These are phyloP conservation scores for Termitomyces eurrhizus DNA, from an alignment of 768 basidiomycete species.

Conservation along the genomic window DNA sequence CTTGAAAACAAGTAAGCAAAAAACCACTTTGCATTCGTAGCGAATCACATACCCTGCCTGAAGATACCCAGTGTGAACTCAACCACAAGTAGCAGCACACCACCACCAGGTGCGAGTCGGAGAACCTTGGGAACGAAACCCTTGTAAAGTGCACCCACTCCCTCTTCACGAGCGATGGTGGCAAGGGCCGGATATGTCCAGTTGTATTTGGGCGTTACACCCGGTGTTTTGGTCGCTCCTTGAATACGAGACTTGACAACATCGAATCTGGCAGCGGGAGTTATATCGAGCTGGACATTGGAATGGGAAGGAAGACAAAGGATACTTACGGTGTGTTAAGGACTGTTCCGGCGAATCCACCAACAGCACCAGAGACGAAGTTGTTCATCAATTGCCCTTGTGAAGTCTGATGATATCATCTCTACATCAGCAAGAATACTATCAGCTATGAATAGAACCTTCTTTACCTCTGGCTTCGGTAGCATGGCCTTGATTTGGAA, in stretches of 20 bases:
- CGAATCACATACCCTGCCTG: slow-evolving; percentile 51
- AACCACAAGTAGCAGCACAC: slow-evolving; percentile 90
- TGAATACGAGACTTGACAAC: slow-evolving; percentile 63
- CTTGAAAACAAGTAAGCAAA: slow-evolving; percentile 19
- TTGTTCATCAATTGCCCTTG: slow-evolving; percentile 82
- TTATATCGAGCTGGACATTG: background rate
- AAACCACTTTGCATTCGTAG: background rate
- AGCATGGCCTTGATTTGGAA: slow-evolving; percentile 77
- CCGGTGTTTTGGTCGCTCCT: slow-evolving; percentile 58
- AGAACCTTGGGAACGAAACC: slow-evolving; percentile 96
- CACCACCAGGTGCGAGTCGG: slow-evolving; percentile 92
- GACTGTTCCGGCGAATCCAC: slow-evolving; percentile 86
- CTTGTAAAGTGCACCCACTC: slow-evolving; percentile 82
- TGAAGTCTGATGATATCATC: slow-evolving; percentile 40
- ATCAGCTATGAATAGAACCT: background rate
- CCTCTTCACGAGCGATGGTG: slow-evolving; percentile 85
- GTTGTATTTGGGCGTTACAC: slow-evolving; percentile 82
- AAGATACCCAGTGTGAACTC: slow-evolving; percentile 80
- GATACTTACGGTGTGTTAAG: slow-evolving; percentile 83
- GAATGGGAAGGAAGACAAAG: background rate
- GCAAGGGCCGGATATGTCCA: slow-evolving; percentile 92
- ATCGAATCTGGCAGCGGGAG: slow-evolving; percentile 36
- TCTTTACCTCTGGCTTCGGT: slow-evolving; percentile 75
- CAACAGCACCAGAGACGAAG: slow-evolving; percentile 85
- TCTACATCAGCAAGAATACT: background rate